A percentile compares a stretch with the other conserved stretches of the same genome.
Conservation (phyloP, 1,284 basidiomycete species). For the Naganishia sp. region DNA sequence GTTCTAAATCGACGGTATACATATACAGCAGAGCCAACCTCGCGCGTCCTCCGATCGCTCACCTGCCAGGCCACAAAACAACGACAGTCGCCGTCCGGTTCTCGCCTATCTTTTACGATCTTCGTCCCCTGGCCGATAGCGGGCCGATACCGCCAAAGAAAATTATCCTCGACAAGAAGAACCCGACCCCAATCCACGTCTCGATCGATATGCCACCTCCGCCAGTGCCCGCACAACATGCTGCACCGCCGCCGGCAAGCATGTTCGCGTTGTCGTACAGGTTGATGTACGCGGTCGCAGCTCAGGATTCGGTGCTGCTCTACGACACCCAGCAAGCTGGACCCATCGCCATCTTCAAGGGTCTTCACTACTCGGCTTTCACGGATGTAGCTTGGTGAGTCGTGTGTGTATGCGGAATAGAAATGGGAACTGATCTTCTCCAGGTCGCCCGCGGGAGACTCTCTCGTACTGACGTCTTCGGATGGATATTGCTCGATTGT, state of each 20-base stretch:
- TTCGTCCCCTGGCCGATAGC: constrained; percentile 62
- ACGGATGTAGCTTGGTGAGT: constrained; percentile 93
- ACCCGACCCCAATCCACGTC: constrained; percentile 51
- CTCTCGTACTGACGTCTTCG: constrained; percentile 83
- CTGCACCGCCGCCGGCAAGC: constrained; percentile 39
- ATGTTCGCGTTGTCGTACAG: constrained; percentile 89
- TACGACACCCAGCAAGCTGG: constrained; percentile 96
- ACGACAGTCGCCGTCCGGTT: constrained; percentile 91
- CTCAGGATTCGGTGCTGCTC: constrained; percentile 91
- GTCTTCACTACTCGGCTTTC: constrained; percentile 95
- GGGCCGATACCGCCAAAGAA: constrained; percentile 57
- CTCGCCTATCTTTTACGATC: constrained; percentile 87
- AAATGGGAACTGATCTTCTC: background rate
- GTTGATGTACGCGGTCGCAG: constrained; percentile 93
- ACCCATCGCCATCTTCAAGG: constrained; percentile 88
- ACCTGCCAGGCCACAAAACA: constrained; percentile 94
- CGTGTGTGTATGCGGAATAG: background rate
- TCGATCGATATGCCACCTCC: constrained; percentile 52
- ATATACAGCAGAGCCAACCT: constrained; percentile 95
- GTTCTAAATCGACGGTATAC: constrained; percentile 75
- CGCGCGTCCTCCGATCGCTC: constrained; percentile 84
- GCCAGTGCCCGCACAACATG: constrained; percentile 43
- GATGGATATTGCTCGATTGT: constrained; percentile 97
- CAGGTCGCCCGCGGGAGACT: constrained; percentile 95
- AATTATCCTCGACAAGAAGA: constrained; percentile 71